phyloP scores from a whole-genome alignment of 345 rosid species.

The Stellera chamaejasme region DNA sequence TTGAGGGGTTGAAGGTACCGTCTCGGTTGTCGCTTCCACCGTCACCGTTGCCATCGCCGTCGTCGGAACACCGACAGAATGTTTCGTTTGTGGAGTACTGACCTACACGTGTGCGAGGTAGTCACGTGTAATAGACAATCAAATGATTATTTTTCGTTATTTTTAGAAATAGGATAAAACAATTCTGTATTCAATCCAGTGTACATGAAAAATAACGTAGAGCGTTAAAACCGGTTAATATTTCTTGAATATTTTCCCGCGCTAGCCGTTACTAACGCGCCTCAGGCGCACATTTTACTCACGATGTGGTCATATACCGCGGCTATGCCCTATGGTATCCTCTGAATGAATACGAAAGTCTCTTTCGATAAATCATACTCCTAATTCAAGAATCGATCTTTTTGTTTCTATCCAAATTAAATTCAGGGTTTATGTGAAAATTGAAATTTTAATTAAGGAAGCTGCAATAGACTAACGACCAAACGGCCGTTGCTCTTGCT shows the following conservation, averaged over 20 bases:
- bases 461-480: too few relatives aligned
- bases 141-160: slow-evolving; percentile 9
- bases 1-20: slow-evolving; percentile 23
- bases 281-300: neutral
- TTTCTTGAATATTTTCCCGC: neutral
- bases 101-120: slow-evolving; percentile 21
- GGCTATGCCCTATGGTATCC: neutral
- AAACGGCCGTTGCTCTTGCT: too few relatives aligned
- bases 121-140: slow-evolving; percentile 21
- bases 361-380: neutral
- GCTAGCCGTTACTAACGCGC: neutral
- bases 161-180: neutral
- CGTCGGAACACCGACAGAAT: slow-evolving; percentile 17
- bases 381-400: too few relatives aligned
- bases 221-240: slow-evolving; percentile 10
- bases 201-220: slow-evolving; percentile 22
- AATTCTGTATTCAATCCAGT: slow-evolving; percentile 12
- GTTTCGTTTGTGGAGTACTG: slow-evolving; percentile 38
- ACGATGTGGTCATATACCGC: neutral
- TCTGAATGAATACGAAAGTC: neutral
- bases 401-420: neutral
- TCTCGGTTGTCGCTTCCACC: slow-evolving; percentile 29
- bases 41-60: slow-evolving; percentile 29
- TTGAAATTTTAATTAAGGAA: too few relatives aligned
- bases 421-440: neutral